These are phyloP conservation scores for Ustilago tritici DNA, from an alignment of 1,284 basidiomycete species.

Conservation along the genomic window DNA sequence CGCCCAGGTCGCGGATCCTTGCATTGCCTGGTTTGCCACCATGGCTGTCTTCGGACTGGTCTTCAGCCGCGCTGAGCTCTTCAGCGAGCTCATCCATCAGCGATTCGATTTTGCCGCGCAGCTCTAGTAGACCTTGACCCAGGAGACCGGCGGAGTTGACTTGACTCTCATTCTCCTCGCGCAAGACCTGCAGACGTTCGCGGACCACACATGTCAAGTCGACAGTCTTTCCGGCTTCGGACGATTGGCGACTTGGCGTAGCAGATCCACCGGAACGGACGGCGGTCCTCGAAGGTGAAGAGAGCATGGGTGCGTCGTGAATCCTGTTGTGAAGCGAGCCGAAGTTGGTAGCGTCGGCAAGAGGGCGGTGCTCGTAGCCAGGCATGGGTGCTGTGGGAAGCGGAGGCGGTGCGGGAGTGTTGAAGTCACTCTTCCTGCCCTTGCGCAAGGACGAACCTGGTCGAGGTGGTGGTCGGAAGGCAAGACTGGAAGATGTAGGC, in stretches of 20 bases:
- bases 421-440: conserved; percentile 53
- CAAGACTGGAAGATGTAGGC: conserved; percentile 36
- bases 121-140: conserved; percentile 60
- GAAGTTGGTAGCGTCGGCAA: conserved; percentile 41
- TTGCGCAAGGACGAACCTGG: conserved; percentile 55
- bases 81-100: conserved; percentile 61
- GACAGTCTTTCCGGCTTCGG: conserved; percentile 32
- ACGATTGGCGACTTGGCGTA: conserved; percentile 17
- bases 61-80: conserved; percentile 48
- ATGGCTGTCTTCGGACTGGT: conserved; percentile 31
- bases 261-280: conserved; percentile 3
- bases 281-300: conserved; percentile 24
- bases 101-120: conserved; percentile 59
- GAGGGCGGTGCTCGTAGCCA: conserved; percentile 22
- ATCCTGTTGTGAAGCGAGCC: conserved; percentile 26
- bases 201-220: conserved; percentile 41
- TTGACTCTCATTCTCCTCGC: conserved; percentile 55
- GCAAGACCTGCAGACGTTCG: conserved; percentile 46
- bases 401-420: conserved; percentile 47
- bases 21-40: conserved; percentile 21
- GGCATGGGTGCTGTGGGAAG: conserved; percentile 40
- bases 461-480: conserved; percentile 51
- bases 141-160: conserved; percentile 63
- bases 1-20: conserved; percentile 42
- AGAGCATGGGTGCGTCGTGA: conserved; percentile 18